A percentile compares a stretch with the other conserved stretches of the same genome.
phyloP scores from a whole-genome alignment of 768 basidiomycete genomes.

The Flagelloscypha sp. region DNA sequence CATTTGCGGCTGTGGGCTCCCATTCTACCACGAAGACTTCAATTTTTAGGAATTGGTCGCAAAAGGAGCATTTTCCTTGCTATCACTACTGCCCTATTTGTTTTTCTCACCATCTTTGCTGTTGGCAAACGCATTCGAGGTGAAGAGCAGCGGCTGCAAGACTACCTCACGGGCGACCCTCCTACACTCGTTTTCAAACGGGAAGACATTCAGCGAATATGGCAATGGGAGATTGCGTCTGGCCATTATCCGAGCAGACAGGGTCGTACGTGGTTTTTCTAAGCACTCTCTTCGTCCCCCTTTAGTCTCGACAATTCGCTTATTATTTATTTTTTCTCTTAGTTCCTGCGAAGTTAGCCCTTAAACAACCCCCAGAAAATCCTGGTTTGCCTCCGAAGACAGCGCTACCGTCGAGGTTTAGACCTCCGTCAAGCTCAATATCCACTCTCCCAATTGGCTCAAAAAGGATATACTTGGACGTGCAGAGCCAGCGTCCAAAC shows the following conservation, averaged over 20 bases:
- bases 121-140: slow-evolving; percentile 54
- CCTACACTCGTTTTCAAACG: slow-evolving; percentile 68
- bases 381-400: slow-evolving; percentile 63
- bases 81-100: slow-evolving; percentile 19
- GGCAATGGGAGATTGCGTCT: slow-evolving; percentile 91
- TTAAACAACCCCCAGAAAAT: slow-evolving; percentile 52
- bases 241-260: slow-evolving; percentile 89
- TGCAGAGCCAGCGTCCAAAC: slow-evolving; percentile 50
- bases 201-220: slow-evolving; percentile 82
- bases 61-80: slow-evolving; percentile 32
- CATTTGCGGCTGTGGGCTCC: slow-evolving; percentile 50
- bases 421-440: slow-evolving; percentile 37
- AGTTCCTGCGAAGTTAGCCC: slow-evolving; percentile 68
- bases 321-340: slow-evolving; percentile 9
- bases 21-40: slow-evolving; percentile 54
- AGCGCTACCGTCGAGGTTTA: slow-evolving; percentile 38
- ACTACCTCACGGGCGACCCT: slow-evolving; percentile 45
- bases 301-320: not conserved
- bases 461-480: slow-evolving; percentile 68
- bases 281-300: no score
- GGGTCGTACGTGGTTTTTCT: slow-evolving; percentile 45
- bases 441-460: slow-evolving; percentile 61
- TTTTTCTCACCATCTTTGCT: slow-evolving; percentile 49
- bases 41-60: slow-evolving; percentile 51
- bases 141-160: slow-evolving; percentile 55